Conservation (phyloP, 164 flowering plant species). For the Hamamelis virginiana region DNA sequence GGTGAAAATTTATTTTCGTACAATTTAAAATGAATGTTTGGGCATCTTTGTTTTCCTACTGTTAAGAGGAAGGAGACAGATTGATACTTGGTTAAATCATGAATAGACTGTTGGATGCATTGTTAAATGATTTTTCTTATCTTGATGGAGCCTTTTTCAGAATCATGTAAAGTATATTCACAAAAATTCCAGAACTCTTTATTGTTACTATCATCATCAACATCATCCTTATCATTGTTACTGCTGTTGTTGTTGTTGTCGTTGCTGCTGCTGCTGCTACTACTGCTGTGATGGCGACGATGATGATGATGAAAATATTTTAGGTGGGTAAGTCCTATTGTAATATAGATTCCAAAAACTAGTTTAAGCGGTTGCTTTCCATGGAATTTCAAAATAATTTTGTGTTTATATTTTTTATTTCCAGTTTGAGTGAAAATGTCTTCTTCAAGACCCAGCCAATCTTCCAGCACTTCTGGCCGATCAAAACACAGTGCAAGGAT, state of each 20-base stretch:
- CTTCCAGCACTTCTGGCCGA: conserved; percentile 57
- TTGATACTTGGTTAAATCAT: not conserved
- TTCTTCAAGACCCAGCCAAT: conserved; percentile 62
- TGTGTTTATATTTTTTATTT: not conserved
- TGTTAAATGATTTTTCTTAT: not conserved
- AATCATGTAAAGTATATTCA: not conserved
- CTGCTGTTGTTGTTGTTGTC: not conserved
- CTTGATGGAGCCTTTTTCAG: not conserved
- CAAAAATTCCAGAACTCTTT: not conserved
- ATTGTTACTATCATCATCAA: not conserved
- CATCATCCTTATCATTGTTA: not conserved
- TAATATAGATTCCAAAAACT: too few relatives aligned
- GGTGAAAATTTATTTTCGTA: not conserved
- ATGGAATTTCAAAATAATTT: not conserved
- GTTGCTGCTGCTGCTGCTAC: not conserved
- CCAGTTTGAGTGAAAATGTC: conserved; percentile 43
- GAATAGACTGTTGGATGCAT: too few relatives aligned
- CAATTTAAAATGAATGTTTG: not conserved
- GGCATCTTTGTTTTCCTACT: not conserved
- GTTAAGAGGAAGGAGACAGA: not conserved
- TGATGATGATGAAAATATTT: not conserved
- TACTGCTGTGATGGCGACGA: too few relatives aligned
- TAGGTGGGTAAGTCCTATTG: too few relatives aligned
- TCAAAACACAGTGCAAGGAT: conserved; percentile 76
- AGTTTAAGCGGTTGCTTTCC: too few relatives aligned